phyloP scores from a whole-genome alignment of 2,329 filamentous ascomycete genomes.

The Colletotrichum sp. region DNA sequence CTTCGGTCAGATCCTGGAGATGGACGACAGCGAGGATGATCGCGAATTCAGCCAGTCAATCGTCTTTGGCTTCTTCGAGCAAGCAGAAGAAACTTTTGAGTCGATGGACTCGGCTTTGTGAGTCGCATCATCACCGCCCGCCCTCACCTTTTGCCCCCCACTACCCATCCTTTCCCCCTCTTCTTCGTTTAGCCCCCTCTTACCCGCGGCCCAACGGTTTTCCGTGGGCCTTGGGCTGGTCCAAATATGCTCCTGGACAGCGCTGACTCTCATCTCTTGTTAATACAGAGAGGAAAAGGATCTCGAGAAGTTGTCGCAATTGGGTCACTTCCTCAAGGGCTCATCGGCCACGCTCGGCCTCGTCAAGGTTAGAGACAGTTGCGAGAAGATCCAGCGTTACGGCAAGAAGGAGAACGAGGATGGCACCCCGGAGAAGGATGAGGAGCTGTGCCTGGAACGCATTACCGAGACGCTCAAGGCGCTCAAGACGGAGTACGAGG shows the following conservation, averaged over 20 bases:
- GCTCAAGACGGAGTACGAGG: constrained; percentile 78
- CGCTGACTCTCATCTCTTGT: constrained; percentile 15
- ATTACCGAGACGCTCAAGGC: constrained; percentile 73
- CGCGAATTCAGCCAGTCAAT: constrained; percentile 89
- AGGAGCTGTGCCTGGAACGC: constrained; percentile 70
- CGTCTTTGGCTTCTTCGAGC: constrained; percentile 90
- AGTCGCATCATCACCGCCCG: constrained; percentile 41
- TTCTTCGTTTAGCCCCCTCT: background rate
- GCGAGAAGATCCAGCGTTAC: constrained; percentile 96
- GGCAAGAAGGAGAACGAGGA: constrained; percentile 83
- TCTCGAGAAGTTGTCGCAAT: constrained; percentile 76
- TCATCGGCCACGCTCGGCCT: constrained; percentile 94
- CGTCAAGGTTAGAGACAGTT: constrained; percentile 87
- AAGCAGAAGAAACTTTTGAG: constrained; percentile 84
- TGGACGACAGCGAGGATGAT: constrained; percentile 90
- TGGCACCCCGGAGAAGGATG: constrained; percentile 70
- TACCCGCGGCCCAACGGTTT: background rate
- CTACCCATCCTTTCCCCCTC: constrained; percentile 1
- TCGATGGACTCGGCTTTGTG: constrained; percentile 87
- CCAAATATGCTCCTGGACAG: background rate
- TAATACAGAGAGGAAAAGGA: constrained; percentile 66
- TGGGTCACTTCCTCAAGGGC: constrained; percentile 97
- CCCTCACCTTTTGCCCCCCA: background rate
- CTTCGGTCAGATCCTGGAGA: constrained; percentile 96
- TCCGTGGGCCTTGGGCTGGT: background rate